A percentile compares a stretch with the other conserved stretches of the same genome.
Evolutionary conservation across 2,329 filamentous ascomycete species (phyloP).

Genomic region (Ceratocystis diversiconidia): DNA sequence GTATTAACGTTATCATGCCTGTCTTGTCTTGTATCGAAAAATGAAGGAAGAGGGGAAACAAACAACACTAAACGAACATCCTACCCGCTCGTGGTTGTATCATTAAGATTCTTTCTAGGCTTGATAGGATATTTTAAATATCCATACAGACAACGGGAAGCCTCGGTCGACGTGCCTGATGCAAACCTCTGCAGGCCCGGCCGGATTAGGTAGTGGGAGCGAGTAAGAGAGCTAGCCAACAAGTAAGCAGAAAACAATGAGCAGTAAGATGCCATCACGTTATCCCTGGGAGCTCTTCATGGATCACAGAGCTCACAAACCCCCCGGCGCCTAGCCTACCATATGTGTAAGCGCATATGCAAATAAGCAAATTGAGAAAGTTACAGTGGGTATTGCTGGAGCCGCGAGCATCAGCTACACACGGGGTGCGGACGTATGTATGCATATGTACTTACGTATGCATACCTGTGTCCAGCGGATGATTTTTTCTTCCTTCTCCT

Average conservation of each 20-base stretch:
- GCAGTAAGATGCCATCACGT: too few species aligned
- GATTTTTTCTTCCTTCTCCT: not conserved
- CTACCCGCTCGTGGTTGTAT: not conserved
- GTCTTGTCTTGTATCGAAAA: not conserved
- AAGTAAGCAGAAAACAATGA: too few species aligned
- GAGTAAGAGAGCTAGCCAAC: not conserved
- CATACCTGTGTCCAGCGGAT: not conserved
- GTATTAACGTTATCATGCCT: not conserved
- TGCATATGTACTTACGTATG: not conserved
- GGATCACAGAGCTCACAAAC: too few species aligned
- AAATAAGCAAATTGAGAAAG: not conserved
- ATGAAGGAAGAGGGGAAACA: not conserved
- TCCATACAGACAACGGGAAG: not conserved
- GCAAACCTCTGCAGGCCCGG: not conserved
- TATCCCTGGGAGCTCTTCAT: too few species aligned
- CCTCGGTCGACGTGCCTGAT: not conserved
- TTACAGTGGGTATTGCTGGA: too few species aligned
- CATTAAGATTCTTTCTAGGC: too few species aligned
- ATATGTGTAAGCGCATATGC: not conserved
- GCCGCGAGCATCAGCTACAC: not conserved
- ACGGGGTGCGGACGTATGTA: not conserved
- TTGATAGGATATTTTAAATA: too few species aligned
- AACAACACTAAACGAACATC: not conserved
- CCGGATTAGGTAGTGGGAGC: not conserved
- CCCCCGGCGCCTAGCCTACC: not conserved